Evolutionary conservation across 257 asterid genomes (phyloP), one percentile per base, ranked within the genome.

Genomic region (Prunella vulgaris): DNA sequence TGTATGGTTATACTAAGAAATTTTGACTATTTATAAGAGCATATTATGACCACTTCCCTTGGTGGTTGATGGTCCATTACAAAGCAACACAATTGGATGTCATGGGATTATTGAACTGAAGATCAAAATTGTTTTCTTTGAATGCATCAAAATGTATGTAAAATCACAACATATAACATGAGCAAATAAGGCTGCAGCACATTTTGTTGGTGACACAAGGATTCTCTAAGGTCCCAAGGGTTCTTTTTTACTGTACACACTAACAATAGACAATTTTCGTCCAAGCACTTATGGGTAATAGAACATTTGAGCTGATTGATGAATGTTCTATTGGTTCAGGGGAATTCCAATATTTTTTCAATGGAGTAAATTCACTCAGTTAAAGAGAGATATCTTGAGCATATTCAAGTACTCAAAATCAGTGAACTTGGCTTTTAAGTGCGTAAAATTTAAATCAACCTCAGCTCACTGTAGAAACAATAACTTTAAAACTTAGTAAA

Each of bases 21-120:
- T 53, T 67, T 68, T 12, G 18, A 35, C 59, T 77, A 21, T 6
- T 20, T 44, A 14, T 56, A 42, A 12, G 64, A 42, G n/a, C 49
- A 20, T 72, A 32, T 67, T 37, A 33, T 9, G 30, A 49, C 20
- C 2, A 62, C 60, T 38, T 70, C 60, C 49, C 32, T 48, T 37
- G 25, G 70, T 64, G 35, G 60, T 51, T 60, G 40, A 66, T n/a
- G 49, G 48, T 71, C 60, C 38, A 40, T 12, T 17, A 15, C 64
- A 4, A 10, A 46, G 32, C 14, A 25, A 49, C 44, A 44, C 30
- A 32, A 46, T 15, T 9, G 53, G 60, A 25, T 53, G 48, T 69
- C 38, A 17, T 25, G n/a, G 66, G 42, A 10, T 52, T 66, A 10
- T 14, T 63, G 71, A 72, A 49, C 9, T 40, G 58, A 17, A 17